phyloP scores from a whole-genome alignment of 2,329 filamentous ascomycete genomes.

The Septoria linicola region DNA sequence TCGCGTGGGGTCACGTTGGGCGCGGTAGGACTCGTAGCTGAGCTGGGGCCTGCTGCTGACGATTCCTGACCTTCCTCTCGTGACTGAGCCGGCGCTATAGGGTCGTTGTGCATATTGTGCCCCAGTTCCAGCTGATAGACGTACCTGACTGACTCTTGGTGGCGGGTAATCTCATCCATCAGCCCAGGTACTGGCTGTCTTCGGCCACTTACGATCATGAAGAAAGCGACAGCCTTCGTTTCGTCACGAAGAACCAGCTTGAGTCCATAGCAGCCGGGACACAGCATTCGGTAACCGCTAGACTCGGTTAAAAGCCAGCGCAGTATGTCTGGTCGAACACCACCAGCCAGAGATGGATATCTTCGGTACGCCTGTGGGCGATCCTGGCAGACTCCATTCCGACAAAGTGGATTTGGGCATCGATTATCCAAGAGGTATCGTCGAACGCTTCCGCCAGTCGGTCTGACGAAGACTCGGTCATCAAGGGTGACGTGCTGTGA shows the following conservation, averaged over 20 bases:
- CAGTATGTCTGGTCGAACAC: background rate
- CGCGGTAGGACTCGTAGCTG: background rate
- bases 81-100: background rate
- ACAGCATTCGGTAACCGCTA: background rate
- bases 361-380: background rate
- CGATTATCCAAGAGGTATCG: constrained; percentile 1
- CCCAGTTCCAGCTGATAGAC: background rate
- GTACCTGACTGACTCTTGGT: background rate
- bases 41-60: background rate
- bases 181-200: background rate
- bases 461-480: background rate
- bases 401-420: constrained; percentile 3
- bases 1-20: background rate
- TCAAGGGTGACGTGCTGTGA: background rate
- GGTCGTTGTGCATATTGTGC: background rate
- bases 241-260: background rate
- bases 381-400: background rate
- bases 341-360: background rate
- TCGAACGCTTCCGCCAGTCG: background rate
- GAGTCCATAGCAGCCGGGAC: constrained; percentile 3
- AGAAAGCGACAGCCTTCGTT: background rate
- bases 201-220: background rate
- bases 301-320: background rate
- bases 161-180: background rate
- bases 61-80: background rate